Base-by-base conservation (phyloP, 2,329 filamentous ascomycete genomes). In the Arthrinium phaeospermum region DNA sequence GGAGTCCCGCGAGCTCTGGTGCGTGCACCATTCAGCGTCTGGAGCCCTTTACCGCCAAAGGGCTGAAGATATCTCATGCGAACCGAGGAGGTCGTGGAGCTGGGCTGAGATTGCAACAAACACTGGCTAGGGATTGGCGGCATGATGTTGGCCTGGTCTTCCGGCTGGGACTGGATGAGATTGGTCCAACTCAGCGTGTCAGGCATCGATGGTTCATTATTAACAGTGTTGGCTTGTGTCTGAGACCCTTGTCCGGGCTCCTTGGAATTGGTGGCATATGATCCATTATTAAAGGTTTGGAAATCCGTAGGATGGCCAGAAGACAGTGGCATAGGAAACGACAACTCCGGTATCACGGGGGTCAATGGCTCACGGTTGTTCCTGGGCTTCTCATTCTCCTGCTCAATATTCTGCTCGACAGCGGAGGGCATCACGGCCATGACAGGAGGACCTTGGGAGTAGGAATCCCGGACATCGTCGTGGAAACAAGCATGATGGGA, bases 401-500 rank as follows among this genome's bases (percentile, higher is more conserved):
- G 88, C 73, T 82, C 83, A 72, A 75, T 24, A 67, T 41, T 41
- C 37, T 49, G 46, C 46, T 49, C 46, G 46, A 51, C 71, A 49
- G 76, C 72, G 30, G 79, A 75, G 70, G 79, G 74, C 51, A 79
- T n/a, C 10, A 22, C 74, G 64, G 78, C 49, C 30, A 75, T 70
- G 69, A 77, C 68, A 75, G 47, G 46, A 69, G 46, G 47, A 8
- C 27, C 37, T 49, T 51, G 68, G 1, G 75, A 72, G 67, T 79
- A 45, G 2, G 75, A 72, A 67, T 79, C 73, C 71, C 80, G 80
- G 41, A 77, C 80, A 75, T 90, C 84, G 78, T 90, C 89, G 74
- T 91, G 89, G 74, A 85, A 91, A 79, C 89, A 91, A 70, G 89
- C 89, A 79, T 91, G 89, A 75, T 91, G 89, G 70, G 86, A 87